These are phyloP conservation scores for Paramecium primaurelia DNA, from an alignment of 73 alveolate species.

Conservation along the genomic window DNA sequence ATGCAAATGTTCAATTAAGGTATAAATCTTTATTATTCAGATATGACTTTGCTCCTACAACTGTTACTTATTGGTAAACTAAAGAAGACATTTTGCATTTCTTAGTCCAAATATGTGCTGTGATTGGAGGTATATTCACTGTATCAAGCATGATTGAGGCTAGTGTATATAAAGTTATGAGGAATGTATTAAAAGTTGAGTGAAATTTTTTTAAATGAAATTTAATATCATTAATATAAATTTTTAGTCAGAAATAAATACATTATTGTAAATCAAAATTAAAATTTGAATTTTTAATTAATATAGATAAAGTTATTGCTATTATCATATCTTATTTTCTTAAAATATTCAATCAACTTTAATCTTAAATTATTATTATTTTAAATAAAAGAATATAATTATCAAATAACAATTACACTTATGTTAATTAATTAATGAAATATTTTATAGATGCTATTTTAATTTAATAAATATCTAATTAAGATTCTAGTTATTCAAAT, in stretches of 20 bases:
- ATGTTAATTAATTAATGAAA: too few relatives aligned
- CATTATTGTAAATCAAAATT: too few relatives aligned
- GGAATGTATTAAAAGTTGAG: conserved; percentile 56
- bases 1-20: conserved; percentile 63
- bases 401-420: too few relatives aligned
- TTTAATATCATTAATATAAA: background rate
- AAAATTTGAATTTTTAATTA: too few relatives aligned
- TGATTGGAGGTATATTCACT: conserved; percentile 98
- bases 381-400: too few relatives aligned
- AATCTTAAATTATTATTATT: too few relatives aligned
- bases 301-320: too few relatives aligned
- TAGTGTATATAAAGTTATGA: conserved; percentile 65
- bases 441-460: too few relatives aligned
- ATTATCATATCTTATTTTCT: too few relatives aligned
- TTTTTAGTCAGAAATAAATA: background rate
- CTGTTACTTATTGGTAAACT: conserved; percentile 85
- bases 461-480: too few relatives aligned
- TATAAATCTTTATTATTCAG: conserved; percentile 68
- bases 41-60: conserved; percentile 95
- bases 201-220: background rate
- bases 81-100: conserved; percentile 82
- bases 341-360: too few relatives aligned
- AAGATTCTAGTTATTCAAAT: too few relatives aligned
- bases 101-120: conserved; percentile 92
- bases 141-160: conserved; percentile 93